Evolutionary conservation across 2,329 filamentous ascomycete species (phyloP), one percentile per base, ranked within the genome.

Genomic region (Diplodia corticola): DNA sequence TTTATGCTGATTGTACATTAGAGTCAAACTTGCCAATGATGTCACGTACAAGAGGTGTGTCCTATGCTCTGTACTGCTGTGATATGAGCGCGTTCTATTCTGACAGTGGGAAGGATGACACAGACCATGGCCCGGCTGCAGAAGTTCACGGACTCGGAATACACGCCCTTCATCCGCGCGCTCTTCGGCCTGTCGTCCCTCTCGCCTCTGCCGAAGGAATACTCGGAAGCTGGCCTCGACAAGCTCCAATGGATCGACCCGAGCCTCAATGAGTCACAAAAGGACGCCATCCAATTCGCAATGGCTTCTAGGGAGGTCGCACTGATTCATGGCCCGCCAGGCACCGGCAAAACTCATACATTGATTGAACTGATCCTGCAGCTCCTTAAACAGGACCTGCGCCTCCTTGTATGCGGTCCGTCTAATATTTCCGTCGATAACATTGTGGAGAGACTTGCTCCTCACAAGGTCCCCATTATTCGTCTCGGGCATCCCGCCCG

Each of bases 351-450:
- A 78, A 99, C 95, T 0, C 94, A 98, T 75, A 98, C 95, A 0
- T 81, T 99, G 46, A 94, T 99, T 67, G 95, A 99, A 77, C 83
- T 99, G 13, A 96, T 99, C 68, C 83, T 96, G n/a, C 95, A 99
- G 74, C 82, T 98, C 71, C 82, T 96, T 64, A 89, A 89, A 74
- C 86, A 87, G 26, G 85, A 88, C 37, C 84, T 89, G 64, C 87
- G 93, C 1, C 83, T 98, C 12, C 84, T 98, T 1, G 94, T 98
- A n/a, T 98, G 95, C 73, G 95, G 94, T 0, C 95, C 95, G 0
- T 97, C 92, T 33, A 99, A 99, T 76, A 93, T 99, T 71, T 95
- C 92, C 0, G 95, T 99, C 1, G 95, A 99, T 84, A 99, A 99
- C 74, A 96, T 99, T 67, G 93, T 97, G 9, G 95, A 99, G 79